Evolutionary conservation across 495 filamentous ascomycete genomes (phyloP).

Genomic region (Hypomontagnella submonticulosa): DNA sequence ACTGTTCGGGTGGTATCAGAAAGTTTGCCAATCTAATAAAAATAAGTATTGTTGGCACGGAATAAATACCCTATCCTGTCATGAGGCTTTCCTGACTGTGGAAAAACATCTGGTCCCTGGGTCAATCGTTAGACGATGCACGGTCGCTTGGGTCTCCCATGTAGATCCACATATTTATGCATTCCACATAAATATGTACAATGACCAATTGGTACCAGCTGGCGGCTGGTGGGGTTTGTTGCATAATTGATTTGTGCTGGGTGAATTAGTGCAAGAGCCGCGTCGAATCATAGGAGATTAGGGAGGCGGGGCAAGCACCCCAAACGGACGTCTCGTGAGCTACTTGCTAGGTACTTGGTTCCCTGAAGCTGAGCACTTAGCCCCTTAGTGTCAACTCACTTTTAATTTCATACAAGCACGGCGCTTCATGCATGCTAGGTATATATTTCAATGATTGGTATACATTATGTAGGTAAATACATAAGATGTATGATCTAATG

Average conservation of each 20-base stretch:
- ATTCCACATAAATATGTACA: conserved; percentile 31
- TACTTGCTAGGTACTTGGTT: conserved; percentile 5
- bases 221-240: conserved; percentile 20
- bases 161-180: conserved; percentile 11
- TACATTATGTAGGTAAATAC: too few relatives aligned
- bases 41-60: neutral
- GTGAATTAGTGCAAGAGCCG: conserved; percentile 26
- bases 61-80: neutral
- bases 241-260: conserved; percentile 39
- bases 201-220: conserved; percentile 13
- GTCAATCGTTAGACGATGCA: conserved; percentile 12
- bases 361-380: neutral
- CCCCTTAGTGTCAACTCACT: neutral
- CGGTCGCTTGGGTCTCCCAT: conserved; percentile 5
- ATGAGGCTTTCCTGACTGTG: conserved; percentile 1
- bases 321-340: conserved; percentile 35
- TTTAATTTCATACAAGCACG: neutral
- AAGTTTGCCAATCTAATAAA: conserved; percentile 1
- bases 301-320: conserved; percentile 31
- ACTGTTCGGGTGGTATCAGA: conserved; percentile 4
- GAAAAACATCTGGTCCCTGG: conserved; percentile 13
- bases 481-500: too few relatives aligned
- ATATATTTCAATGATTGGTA: too few relatives aligned
- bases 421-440: neutral
- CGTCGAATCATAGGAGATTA: conserved; percentile 37